A percentile compares a stretch with the other conserved stretches of the same genome.
These are phyloP conservation scores for Chrysanthemum makinoi DNA, from an alignment of 129 eudicot genomes.

Conservation along the genomic window DNA sequence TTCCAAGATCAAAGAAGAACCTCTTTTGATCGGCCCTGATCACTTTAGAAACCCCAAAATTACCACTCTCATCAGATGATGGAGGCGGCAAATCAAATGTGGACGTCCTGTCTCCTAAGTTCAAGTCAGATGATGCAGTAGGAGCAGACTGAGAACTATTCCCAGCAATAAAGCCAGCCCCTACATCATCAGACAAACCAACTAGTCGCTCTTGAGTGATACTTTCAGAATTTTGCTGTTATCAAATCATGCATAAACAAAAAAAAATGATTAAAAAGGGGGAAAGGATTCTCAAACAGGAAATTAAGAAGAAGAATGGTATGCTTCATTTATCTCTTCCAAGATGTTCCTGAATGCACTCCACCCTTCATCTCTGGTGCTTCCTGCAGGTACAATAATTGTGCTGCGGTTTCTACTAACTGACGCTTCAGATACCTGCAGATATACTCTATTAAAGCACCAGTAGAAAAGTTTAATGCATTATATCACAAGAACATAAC, in stretches of 20 bases:
- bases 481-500: conserved; percentile 2
- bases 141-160: conserved; percentile 74
- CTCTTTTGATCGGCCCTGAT: conserved; percentile 96
- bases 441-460: conserved; percentile 10
- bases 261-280: conserved; percentile 2
- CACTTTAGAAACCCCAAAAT: conserved; percentile 82
- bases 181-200: conserved; percentile 98
- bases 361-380: conserved; percentile 94
- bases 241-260: conserved; percentile 5
- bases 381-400: conserved; percentile 97
- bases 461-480: conserved; percentile 3
- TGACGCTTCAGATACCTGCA: conserved; percentile 98
- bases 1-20: conserved; percentile 98
- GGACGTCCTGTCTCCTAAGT: conserved; percentile 53
- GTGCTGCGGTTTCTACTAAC: conserved; percentile 97
- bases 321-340: conserved; percentile 91
- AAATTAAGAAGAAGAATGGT: not conserved
- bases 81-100: conserved; percentile 64
- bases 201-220: conserved; percentile 65
- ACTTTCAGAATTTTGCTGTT: conserved; percentile 68
- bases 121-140: conserved; percentile 50
- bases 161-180: conserved; percentile 95
- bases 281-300: not conserved
- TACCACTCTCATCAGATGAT: conserved; percentile 61
- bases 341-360: conserved; percentile 89